Evolutionary conservation across 805 yeast species (phyloP).

Genomic region (Yarrowia osloensis): DNA sequence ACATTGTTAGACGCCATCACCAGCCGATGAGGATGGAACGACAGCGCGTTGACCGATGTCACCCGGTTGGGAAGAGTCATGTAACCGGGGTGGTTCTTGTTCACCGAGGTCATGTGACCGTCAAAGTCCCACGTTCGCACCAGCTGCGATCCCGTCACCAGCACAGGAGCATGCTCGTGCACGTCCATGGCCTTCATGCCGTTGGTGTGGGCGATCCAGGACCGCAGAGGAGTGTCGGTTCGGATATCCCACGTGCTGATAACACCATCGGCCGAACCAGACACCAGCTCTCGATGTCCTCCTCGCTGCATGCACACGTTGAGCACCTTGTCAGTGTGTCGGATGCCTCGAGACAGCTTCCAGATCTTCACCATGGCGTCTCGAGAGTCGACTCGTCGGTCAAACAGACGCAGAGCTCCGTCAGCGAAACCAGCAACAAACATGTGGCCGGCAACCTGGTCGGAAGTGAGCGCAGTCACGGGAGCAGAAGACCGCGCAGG

Average conservation of each 20-base stretch:
- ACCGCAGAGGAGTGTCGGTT: conserved; percentile 63
- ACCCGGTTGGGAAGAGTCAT: conserved; percentile 41
- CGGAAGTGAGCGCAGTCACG: conserved; percentile 88
- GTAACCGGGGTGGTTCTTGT: conserved; percentile 50
- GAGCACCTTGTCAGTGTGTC: conserved; percentile 58
- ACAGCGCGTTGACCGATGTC: conserved; percentile 61
- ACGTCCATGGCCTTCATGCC: conserved; percentile 70
- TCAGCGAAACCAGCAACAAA: conserved; percentile 92
- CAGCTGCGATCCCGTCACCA: conserved; percentile 81
- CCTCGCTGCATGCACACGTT: conserved; percentile 96
- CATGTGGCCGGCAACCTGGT: conserved; percentile 90
- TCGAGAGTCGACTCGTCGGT: conserved; percentile 79
- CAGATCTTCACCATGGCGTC: conserved; percentile 85
- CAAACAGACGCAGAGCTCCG: conserved; percentile 85
- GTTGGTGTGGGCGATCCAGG: conserved; percentile 56
- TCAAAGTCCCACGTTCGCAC: conserved; percentile 83
- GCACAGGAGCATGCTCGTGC: conserved; percentile 95
- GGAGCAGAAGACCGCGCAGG: conserved; percentile 89
- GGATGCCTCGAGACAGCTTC: conserved; percentile 45
- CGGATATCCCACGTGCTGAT: conserved; percentile 93
- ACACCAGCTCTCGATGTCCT: conserved; percentile 83
- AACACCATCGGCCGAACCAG: conserved; percentile 76
- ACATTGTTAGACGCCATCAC: conserved; percentile 78
- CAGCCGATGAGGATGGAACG: conserved; percentile 94
- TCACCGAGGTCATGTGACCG: conserved; percentile 68